Conservation (phyloP, 2,329 filamentous ascomycete genomes). For the Trichoderma simmonsii region DNA sequence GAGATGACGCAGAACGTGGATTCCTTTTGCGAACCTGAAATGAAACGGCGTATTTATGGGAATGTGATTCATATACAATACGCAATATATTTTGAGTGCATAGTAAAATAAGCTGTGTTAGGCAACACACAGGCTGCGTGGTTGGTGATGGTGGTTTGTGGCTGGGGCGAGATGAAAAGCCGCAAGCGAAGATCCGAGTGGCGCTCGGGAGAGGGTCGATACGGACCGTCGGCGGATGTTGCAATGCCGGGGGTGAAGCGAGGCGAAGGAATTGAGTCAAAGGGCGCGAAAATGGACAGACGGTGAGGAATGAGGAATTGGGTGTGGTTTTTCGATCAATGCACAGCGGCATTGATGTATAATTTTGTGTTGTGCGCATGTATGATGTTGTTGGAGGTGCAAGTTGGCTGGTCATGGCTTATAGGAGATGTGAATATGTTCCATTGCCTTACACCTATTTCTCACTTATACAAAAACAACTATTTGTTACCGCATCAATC, state of each 20-base stretch:
- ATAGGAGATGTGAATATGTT: neutral
- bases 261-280: neutral
- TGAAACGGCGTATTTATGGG: neutral
- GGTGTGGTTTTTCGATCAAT: neutral
- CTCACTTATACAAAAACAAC: neutral
- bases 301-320: neutral
- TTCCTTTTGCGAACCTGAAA: neutral
- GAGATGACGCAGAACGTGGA: neutral
- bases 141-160: neutral
- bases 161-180: neutral
- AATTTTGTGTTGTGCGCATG: neutral
- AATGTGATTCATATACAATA: neutral
- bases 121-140: neutral
- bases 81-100: neutral
- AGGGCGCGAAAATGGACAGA: neutral
- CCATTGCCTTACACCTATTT: neutral
- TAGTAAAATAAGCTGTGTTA: no score
- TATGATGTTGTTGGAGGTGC: neutral
- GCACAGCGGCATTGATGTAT: neutral
- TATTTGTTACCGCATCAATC: neutral
- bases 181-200: constrained; percentile 1
- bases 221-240: constrained; percentile 13
- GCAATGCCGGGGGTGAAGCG: neutral
- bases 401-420: no score
- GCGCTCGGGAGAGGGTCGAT: neutral